Evolutionary conservation across 306 rosid genomes (phyloP).

Genomic region (Comarum palustre): DNA sequence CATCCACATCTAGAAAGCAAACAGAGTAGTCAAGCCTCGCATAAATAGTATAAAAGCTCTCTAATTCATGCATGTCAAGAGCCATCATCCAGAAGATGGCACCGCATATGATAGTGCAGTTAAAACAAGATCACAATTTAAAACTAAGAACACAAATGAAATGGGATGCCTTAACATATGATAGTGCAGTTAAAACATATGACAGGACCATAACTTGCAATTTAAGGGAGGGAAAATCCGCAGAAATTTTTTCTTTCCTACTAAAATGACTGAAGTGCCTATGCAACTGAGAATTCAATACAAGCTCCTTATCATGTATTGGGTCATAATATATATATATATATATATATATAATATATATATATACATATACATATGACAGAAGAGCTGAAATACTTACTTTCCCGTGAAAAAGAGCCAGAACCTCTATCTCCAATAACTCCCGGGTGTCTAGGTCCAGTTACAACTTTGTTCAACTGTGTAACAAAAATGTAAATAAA

Average conservation of each 20-base stretch:
- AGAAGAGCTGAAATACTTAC: slow-evolving; percentile 42
- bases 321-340: too few relatives aligned
- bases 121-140: neutral
- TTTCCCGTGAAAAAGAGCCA: slow-evolving; percentile 77
- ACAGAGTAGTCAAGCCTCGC: neutral
- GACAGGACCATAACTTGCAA: neutral
- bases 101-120: neutral
- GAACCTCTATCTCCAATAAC: slow-evolving; percentile 96
- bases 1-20: neutral
- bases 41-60: neutral
- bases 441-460: slow-evolving; percentile 90
- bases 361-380: too few relatives aligned
- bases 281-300: neutral
- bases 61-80: neutral
- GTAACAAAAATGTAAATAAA: slow-evolving; percentile 20
- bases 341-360: too few relatives aligned
- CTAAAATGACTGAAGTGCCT: neutral
- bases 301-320: neutral
- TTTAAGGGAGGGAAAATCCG: neutral
- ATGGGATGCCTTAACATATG: neutral
- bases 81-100: neutral
- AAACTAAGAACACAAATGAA: neutral
- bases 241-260: neutral
- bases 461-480: slow-evolving; percentile 87
- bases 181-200: neutral